These are phyloP conservation scores for Blastocrithidia nonstop DNA, from an alignment of 208 protist species.

Conservation along the genomic window DNA sequence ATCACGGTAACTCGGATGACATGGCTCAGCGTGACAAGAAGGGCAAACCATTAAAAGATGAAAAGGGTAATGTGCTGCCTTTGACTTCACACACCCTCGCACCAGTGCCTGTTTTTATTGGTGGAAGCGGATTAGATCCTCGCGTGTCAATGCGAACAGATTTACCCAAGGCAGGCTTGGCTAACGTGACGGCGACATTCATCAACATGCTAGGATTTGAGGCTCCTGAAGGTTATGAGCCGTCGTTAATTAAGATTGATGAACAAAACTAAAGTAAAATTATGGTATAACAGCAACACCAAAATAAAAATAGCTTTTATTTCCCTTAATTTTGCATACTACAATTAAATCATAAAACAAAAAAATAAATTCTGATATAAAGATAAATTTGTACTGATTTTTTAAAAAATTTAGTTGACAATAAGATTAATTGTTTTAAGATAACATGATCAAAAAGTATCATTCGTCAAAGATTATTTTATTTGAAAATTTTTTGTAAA, in stretches of 20 bases:
- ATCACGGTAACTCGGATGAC: conserved; percentile 93
- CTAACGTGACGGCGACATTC: conserved; percentile 89
- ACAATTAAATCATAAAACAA: not conserved
- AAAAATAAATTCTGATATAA: conserved; percentile 4
- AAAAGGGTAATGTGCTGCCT: conserved; percentile 52
- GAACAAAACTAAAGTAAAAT: conserved; percentile 6
- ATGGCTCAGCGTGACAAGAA: conserved; percentile 90
- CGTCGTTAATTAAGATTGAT: conserved; percentile 50
- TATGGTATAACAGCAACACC: not conserved
- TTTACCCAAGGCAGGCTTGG: conserved; percentile 73
- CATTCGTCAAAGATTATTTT: no score
- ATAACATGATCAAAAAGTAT: no score
- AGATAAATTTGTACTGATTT: no score
- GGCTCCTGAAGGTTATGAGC: conserved; percentile 80
- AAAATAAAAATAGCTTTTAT: conserved; percentile 3
- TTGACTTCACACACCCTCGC: conserved; percentile 89
- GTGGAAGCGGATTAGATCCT: conserved; percentile 64
- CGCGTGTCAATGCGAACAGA: conserved; percentile 76
- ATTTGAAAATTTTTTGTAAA: no score
- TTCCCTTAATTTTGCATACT: not conserved
- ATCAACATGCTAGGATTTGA: conserved; percentile 89
- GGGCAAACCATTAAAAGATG: conserved; percentile 60
- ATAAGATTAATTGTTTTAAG: no score
- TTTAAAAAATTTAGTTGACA: no score
- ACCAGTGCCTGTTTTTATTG: conserved; percentile 86